phyloP scores from a whole-genome alignment of 2,329 filamentous ascomycete genomes.

The Coniella lustricola region DNA sequence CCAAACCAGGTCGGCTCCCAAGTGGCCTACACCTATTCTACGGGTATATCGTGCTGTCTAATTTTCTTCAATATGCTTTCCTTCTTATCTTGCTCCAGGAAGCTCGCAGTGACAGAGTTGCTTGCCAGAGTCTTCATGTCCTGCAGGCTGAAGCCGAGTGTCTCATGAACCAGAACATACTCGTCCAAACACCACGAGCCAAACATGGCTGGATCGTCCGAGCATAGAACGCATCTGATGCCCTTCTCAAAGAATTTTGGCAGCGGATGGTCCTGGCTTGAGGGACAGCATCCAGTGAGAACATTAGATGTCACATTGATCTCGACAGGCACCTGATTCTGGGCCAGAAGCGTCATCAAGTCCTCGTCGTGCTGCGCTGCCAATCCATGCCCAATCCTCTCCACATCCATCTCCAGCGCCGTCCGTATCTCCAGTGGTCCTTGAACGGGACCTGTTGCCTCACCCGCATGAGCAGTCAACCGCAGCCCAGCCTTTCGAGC shows the following conservation, averaged over 20 bases:
- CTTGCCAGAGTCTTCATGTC: conserved; percentile 6
- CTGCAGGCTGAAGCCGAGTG: conserved; percentile 9
- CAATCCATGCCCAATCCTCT: conserved; percentile 16
- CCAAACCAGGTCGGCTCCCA: no score
- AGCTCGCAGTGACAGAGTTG: conserved; percentile 9
- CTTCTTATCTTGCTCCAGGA: conserved; percentile 1
- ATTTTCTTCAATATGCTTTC: neutral
- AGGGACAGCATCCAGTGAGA: conserved; percentile 13
- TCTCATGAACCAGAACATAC: conserved; percentile 14
- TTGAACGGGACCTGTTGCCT: conserved; percentile 13
- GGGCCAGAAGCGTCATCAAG: conserved; percentile 8
- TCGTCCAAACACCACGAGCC: conserved; percentile 15
- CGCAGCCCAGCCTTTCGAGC: conserved; percentile 12
- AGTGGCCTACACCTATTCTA: neutral
- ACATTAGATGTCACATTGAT: conserved; percentile 17
- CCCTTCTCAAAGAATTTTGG: conserved; percentile 4
- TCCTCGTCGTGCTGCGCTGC: conserved; percentile 14
- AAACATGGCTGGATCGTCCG: conserved; percentile 18
- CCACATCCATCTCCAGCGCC: conserved; percentile 13
- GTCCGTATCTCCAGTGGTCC: conserved; percentile 14
- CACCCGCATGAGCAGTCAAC: conserved; percentile 17
- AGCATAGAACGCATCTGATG: conserved; percentile 10
- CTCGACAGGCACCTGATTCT: conserved; percentile 11
- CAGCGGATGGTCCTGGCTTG: conserved; percentile 13
- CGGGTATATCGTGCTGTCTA: neutral